Conservation (phyloP, 441 rosid genomes). For the California macrophylla region DNA sequence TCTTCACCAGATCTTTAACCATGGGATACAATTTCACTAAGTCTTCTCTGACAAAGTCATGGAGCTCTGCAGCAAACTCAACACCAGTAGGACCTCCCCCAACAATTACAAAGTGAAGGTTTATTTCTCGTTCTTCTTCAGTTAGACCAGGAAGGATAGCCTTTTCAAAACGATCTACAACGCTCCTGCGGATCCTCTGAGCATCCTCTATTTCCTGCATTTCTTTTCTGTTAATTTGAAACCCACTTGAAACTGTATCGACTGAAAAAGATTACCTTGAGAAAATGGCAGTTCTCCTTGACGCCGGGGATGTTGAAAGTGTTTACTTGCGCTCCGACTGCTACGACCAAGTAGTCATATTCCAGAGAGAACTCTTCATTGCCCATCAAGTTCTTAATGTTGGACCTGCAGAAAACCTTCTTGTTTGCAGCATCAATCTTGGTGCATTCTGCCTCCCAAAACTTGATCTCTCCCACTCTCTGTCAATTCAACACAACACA, state of each 20-base stretch:
- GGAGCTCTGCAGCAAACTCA: constrained; percentile 94
- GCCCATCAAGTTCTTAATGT: constrained; percentile 37
- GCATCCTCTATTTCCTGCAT: constrained; percentile 96
- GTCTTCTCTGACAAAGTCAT: constrained; percentile 83
- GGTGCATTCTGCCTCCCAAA: constrained; percentile 81
- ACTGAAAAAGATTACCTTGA: too few species aligned
- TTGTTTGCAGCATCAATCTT: constrained; percentile 71
- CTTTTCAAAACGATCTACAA: constrained; percentile 79
- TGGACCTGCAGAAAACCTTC: constrained; percentile 66
- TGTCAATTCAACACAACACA: constrained; percentile 21
- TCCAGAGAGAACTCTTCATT: constrained; percentile 62
- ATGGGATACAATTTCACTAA: constrained; percentile 63
- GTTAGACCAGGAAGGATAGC: constrained; percentile 73
- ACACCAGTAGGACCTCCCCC: constrained; percentile 99
- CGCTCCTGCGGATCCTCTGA: constrained; percentile 67
- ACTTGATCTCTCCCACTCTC: constrained; percentile 53
- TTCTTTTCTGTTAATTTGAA: neutral
- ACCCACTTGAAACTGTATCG: too few species aligned
- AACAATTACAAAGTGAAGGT: constrained; percentile 90
- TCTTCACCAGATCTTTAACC: constrained; percentile 45
- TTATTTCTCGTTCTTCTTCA: constrained; percentile 75
- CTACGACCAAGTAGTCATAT: constrained; percentile 82
- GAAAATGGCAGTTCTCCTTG: constrained; percentile 73
- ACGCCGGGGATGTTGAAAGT: constrained; percentile 96
- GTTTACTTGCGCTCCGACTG: constrained; percentile 89